These are phyloP conservation scores for Bisporella sp. DNA, from an alignment of 2,329 filamentous ascomycete genomes.

Conservation along the genomic window DNA sequence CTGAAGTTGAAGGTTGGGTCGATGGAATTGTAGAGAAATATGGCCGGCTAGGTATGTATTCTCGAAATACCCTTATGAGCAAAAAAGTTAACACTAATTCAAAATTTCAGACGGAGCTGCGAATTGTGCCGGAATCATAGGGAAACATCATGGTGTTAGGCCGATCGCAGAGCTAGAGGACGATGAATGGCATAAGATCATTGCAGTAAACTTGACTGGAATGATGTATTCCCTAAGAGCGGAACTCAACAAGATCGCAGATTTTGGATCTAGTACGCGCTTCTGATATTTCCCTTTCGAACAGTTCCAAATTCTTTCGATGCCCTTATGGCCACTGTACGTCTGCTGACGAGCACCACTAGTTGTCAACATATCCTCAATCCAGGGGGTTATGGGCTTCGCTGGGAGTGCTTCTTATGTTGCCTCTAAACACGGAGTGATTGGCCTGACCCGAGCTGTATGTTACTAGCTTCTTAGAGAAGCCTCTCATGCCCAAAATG, in stretches of 20 bases:
- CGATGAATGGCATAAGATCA: conserved; percentile 32
- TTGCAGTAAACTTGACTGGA: conserved; percentile 32
- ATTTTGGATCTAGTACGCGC: conserved; percentile 21
- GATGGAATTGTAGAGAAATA: conserved; percentile 27
- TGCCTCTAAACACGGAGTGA: conserved; percentile 33
- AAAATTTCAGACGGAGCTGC: conserved; percentile 34
- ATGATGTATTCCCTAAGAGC: conserved; percentile 32
- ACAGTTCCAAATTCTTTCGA: background rate
- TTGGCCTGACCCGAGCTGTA: conserved; percentile 31
- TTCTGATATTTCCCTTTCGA: too few relatives aligned
- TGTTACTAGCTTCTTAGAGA: too few relatives aligned
- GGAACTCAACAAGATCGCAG: conserved; percentile 33
- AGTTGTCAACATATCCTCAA: conserved; percentile 36
- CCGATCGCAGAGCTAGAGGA: conserved; percentile 25
- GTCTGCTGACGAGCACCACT: too few relatives aligned
- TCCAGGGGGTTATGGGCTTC: conserved; percentile 40
- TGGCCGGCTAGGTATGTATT: conserved; percentile 22
- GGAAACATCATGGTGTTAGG: conserved; percentile 26
- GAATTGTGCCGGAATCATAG: conserved; percentile 41
- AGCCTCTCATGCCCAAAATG: too few relatives aligned
- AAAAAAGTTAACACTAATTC: too few relatives aligned
- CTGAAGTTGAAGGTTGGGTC: conserved; percentile 32
- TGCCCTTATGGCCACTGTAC: too few relatives aligned
- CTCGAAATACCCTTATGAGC: too few relatives aligned
- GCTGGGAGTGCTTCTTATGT: conserved; percentile 28